Percentiles rank a stretch among this genome's conserved stretches.
phyloP scores from a whole-genome alignment of 75 land plant species.

The Azolla pinnata region DNA sequence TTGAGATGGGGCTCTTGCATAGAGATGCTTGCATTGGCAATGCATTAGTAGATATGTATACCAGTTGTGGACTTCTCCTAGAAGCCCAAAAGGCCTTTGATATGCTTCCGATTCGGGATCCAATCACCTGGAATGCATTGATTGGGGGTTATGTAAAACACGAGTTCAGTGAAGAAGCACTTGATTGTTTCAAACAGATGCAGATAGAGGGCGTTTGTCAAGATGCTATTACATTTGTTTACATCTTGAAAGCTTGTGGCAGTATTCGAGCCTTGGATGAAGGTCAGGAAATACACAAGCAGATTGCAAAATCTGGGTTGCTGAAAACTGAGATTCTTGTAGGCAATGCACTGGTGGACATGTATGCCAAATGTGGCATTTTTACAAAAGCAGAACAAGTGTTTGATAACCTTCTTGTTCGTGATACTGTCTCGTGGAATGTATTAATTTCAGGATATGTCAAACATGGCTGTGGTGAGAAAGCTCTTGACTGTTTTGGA shows the following conservation, averaged over 20 bases:
- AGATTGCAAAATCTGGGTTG: slow-evolving; percentile 17
- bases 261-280: slow-evolving; percentile 36
- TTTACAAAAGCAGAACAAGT: slow-evolving; percentile 7
- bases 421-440: slow-evolving; percentile 12
- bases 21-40: too few relatives aligned
- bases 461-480: slow-evolving; percentile 9
- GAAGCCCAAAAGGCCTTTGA: slow-evolving; percentile 9
- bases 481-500: neutral
- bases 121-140: slow-evolving; percentile 11
- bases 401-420: slow-evolving; percentile 8
- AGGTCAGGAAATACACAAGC: slow-evolving; percentile 43
- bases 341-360: slow-evolving; percentile 14
- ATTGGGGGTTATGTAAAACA: slow-evolving; percentile 10
- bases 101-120: neutral
- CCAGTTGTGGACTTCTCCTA: slow-evolving; percentile 6
- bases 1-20: too few relatives aligned
- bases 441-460: slow-evolving; percentile 11
- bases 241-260: slow-evolving; percentile 14
- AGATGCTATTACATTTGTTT: neutral
- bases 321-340: slow-evolving; percentile 16
- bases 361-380: slow-evolving; percentile 13
- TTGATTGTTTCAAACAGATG: slow-evolving; percentile 1
- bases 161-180: slow-evolving; percentile 9
- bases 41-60: slow-evolving; percentile 17
- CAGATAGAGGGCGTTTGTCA: neutral